A percentile compares a stretch with the other conserved stretches of the same genome.
Conservation (phyloP, 805 yeast species). For the Diddensiella transvaalensis region DNA sequence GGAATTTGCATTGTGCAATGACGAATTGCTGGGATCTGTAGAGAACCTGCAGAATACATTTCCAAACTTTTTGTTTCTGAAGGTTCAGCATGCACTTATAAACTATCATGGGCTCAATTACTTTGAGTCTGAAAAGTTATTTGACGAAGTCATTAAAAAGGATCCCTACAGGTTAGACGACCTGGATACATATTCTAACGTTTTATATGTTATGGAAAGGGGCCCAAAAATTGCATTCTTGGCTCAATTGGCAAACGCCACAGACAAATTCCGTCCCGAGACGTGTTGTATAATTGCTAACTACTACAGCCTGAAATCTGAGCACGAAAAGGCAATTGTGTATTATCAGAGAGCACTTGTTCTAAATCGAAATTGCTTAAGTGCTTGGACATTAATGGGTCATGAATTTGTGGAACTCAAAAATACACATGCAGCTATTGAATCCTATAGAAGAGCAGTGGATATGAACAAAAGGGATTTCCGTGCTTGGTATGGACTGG, state of each 20-base stretch:
- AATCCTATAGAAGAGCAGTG: slow-evolving; percentile 88
- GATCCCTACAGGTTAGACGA: slow-evolving; percentile 91
- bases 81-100: slow-evolving; percentile 77
- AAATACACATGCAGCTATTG: slow-evolving; percentile 96
- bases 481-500: slow-evolving; percentile 97
- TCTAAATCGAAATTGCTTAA: slow-evolving; percentile 70
- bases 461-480: slow-evolving; percentile 86
- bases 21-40: slow-evolving; percentile 43
- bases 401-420: slow-evolving; percentile 96
- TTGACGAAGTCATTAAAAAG: slow-evolving; percentile 63
- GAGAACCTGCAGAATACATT: slow-evolving; percentile 50
- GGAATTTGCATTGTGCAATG: slow-evolving; percentile 71
- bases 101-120: slow-evolving; percentile 85
- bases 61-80: slow-evolving; percentile 71
- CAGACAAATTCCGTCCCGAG: slow-evolving; percentile 88
- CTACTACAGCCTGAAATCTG: slow-evolving; percentile 84
- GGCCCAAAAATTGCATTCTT: slow-evolving; percentile 75
- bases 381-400: slow-evolving; percentile 99
- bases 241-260: slow-evolving; percentile 78
- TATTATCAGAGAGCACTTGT: slow-evolving; percentile 87
- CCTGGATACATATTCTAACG: slow-evolving; percentile 89
- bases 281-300: slow-evolving; percentile 94
- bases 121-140: slow-evolving; percentile 68
- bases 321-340: slow-evolving; percentile 92
- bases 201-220: slow-evolving; percentile 90